These are phyloP conservation scores for Solanum aculeatissimum DNA, from an alignment of 305 asterid species.

Conservation along the genomic window DNA sequence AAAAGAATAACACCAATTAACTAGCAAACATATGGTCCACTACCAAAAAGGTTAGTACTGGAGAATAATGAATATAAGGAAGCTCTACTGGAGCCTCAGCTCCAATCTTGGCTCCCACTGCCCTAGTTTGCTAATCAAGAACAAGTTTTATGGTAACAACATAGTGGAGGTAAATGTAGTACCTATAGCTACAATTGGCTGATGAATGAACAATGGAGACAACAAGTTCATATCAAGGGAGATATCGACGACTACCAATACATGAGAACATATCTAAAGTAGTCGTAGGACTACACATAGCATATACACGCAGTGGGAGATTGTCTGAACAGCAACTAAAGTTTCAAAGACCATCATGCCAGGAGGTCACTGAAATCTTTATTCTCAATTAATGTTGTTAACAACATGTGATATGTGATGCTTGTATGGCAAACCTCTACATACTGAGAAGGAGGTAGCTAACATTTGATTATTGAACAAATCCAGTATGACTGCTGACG, in stretches of 20 bases:
- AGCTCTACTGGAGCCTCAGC: neutral
- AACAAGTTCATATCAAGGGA: neutral
- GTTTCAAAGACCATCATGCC: neutral
- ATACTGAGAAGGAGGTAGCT: neutral
- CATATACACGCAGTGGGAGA: neutral
- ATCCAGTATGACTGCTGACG: neutral
- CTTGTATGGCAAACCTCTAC: neutral
- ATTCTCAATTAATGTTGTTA: neutral
- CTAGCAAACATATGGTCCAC: neutral
- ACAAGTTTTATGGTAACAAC: neutral
- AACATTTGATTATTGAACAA: neutral
- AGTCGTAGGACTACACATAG: neutral
- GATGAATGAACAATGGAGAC: neutral
- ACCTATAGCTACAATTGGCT: neutral
- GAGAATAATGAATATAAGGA: neutral
- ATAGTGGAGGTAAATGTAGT: neutral
- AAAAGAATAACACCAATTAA: neutral
- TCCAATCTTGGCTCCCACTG: neutral
- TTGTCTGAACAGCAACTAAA: neutral
- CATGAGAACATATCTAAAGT: neutral
- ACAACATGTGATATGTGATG: neutral
- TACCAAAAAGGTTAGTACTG: neutral
- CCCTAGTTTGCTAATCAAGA: neutral
- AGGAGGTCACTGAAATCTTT: neutral
- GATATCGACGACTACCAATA: neutral